Base-by-base conservation (phyloP, 805 yeast genomes). In the Debaryomyces hansenii region DNA sequence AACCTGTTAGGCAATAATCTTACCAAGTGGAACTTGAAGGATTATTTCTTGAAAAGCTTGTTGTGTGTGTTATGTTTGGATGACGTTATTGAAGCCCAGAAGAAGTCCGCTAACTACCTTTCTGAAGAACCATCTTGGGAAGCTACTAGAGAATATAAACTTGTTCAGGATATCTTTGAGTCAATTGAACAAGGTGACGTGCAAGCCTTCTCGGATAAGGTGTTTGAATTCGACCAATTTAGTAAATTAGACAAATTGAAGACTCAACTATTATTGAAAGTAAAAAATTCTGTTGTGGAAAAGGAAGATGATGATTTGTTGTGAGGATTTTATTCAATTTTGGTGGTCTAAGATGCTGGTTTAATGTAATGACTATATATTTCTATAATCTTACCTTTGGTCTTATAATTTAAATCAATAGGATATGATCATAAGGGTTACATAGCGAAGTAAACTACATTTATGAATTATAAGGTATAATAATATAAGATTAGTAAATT, bases 11-110 rank as follows among this genome's bases (percentile, higher is more conserved):
- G 84, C 51, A 90, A 85, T 65, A 82, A 79, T 53, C 72, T 90
- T 50, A 80, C 92, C 35, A 86, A 83, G 68, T 94, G 97, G 97
- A 84, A 90, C 42, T 75, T 94, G 60, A 94, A 94, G 66, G 99
- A 94, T 47, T 90, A 92, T 65, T 90, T 87, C 58, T 74, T 89
- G 60, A 90, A 90, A 72, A 83, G 87, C 44, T 83, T 88, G 21
- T 74, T 94, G 46, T 89, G 97, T 63, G 80, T 85, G 43, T 73
- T 94, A 53, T 95, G 97, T 29, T 81, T 82, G 47, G 90, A 82
- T 53, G 99, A 94, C 66, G 74, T 80, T 33, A 91, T 95, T 31
- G 96, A 95, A 41, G 96, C 96, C 0, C 78, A 80, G 44, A 85
- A 87, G 58, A 79, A 89, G 32, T 64, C 87, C 43, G 82, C 80